Conservation (phyloP, 148 eudicot genomes). For the Rhododendron mucronatum region DNA sequence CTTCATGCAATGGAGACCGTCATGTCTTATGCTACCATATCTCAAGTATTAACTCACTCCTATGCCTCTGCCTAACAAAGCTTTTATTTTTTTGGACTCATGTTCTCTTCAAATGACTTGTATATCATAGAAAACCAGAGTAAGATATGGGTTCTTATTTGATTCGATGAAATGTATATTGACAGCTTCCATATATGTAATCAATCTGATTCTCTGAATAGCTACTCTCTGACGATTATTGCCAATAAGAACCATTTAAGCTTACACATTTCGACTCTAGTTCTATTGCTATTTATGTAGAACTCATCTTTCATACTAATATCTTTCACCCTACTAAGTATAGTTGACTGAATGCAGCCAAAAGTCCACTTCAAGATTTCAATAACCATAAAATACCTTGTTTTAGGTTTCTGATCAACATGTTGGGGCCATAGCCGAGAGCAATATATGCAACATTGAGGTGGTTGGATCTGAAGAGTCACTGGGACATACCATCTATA, state of each 20-base stretch:
- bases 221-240: background rate
- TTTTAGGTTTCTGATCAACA: constrained; percentile 31
- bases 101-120: background rate
- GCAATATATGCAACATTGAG: constrained; percentile 22
- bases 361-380: background rate
- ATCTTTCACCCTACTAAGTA: background rate
- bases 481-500: constrained; percentile 32
- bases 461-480: constrained; percentile 34
- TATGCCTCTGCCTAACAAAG: background rate
- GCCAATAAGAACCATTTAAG: background rate
- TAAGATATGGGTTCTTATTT: background rate
- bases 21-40: constrained; percentile 29
- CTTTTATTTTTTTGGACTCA: background rate
- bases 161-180: background rate
- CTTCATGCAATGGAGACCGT: constrained; percentile 48
- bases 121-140: background rate
- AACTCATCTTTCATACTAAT: background rate
- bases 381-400: background rate
- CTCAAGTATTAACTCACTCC: constrained; percentile 22
- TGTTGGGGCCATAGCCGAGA: constrained; percentile 10
- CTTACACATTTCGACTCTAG: background rate
- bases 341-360: background rate
- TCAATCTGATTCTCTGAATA: background rate
- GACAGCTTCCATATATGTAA: background rate
- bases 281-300: background rate